Evolutionary conservation across 805 yeast species (phyloP).

Genomic region (Kazachstania psychrophila): DNA sequence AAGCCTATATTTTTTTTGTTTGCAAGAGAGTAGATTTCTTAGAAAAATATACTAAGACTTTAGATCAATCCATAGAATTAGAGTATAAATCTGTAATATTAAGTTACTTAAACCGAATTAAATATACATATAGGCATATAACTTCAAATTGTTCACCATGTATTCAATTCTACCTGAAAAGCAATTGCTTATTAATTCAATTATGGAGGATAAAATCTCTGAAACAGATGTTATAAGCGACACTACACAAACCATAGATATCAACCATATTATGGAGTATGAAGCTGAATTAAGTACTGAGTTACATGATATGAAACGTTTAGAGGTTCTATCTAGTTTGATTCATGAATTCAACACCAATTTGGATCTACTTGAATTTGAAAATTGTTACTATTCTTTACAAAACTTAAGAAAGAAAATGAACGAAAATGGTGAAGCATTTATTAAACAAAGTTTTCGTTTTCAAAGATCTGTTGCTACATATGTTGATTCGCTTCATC

Average conservation of each 20-base stretch:
- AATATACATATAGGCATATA: too few species aligned
- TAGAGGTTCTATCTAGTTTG: slow-evolving; percentile 16
- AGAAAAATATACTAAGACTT: too few species aligned
- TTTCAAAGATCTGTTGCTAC: slow-evolving; percentile 23
- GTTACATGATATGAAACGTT: slow-evolving; percentile 13
- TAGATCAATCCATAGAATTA: too few species aligned
- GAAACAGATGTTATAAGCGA: background rate
- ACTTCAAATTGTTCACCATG: too few species aligned
- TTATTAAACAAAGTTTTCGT: slow-evolving; percentile 17
- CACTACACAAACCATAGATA: background rate
- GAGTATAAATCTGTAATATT: too few species aligned
- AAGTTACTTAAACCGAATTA: too few species aligned
- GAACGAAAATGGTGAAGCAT: slow-evolving; percentile 9
- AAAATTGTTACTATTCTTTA: slow-evolving; percentile 27
- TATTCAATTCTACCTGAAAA: too few species aligned
- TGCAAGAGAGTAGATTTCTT: too few species aligned
- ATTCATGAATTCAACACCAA: slow-evolving; percentile 25
- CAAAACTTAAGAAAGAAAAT: slow-evolving; percentile 20
- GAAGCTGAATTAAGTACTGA: slow-evolving; percentile 16
- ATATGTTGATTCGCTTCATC: slow-evolving; percentile 23
- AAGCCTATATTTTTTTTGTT: too few species aligned
- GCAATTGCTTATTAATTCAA: too few species aligned
- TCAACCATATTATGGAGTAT: slow-evolving; percentile 5
- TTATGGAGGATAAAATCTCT: slow-evolving; percentile 3
- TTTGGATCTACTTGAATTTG: slow-evolving; percentile 22